Evolutionary conservation across 129 eudicot genomes (phyloP), one percentile per base, ranked within the genome.

Genomic region (Dittrichia graveolens): DNA sequence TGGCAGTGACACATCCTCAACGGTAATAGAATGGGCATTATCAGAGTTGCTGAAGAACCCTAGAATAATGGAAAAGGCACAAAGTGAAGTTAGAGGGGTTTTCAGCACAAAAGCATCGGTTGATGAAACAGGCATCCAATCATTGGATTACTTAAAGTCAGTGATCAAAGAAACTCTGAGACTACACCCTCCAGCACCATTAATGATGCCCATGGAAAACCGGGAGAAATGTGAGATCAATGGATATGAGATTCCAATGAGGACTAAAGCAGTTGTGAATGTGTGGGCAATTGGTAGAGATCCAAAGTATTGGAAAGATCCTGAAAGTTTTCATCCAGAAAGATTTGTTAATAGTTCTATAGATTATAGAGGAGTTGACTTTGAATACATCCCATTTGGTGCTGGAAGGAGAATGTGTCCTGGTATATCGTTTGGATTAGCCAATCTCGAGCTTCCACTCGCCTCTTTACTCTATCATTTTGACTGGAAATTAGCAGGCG

Each of bases 391-490:
- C 10, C 89, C 90, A 0, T 82, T 82, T 42, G 90, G 90, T 18
- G 81, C 85, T 2, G 85, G 87, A 54, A 63, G 87, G 60, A 84
- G 88, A 57, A 80, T 77, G 7, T 84, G 88, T 34, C 83, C 88
- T 6, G 83, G 83, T 1, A 73, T 80, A n/a, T 62, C 75, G 4
- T 80, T 79, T 75, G 82, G 80, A n/a, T 37, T 76, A 10, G 82
- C 84, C 0, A 83, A 77, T 43, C 65, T 76, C 0, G 88, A 79
- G 75, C 75, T 79, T 67, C 77, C 80, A 8, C 76, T 83, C 7
- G 80, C 82, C 10, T 72, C 73, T 67, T 68, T 83, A 42, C 77
- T 83, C 11, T 80, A 76, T 70, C 84, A 80, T 61, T 83, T 83
- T 70, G 75, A 83, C 63, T 76, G 85, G 88, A 67, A 80, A 60